These are phyloP conservation scores for Colletotrichum tofieldiae DNA, from an alignment of 2,329 filamentous ascomycete species.

Conservation along the genomic window DNA sequence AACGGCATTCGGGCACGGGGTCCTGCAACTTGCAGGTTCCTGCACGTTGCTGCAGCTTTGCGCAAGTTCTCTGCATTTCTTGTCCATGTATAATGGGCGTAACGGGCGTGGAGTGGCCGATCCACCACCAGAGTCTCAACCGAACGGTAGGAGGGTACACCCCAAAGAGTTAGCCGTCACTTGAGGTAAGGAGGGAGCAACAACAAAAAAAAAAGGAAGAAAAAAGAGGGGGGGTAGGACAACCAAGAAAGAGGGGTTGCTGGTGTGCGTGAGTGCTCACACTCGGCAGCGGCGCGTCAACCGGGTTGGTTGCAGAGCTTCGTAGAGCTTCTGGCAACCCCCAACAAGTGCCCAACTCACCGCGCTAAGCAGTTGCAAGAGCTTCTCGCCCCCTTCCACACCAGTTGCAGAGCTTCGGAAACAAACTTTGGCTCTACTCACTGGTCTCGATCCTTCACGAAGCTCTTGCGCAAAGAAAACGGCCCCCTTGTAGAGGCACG, in stretches of 20 bases:
- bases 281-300: conserved; percentile 15
- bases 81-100: conserved; percentile 31
- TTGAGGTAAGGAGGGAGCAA: background rate
- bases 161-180: background rate
- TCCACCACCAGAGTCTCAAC: conserved; percentile 29
- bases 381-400: conserved; percentile 18
- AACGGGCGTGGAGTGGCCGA: conserved; percentile 37
- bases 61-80: conserved; percentile 6
- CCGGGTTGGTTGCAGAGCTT: conserved; percentile 32
- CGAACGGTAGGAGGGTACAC: background rate
- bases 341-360: conserved; percentile 16
- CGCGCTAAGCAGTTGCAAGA: conserved; percentile 39
- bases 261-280: conserved; percentile 3
- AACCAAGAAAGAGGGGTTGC: background rate
- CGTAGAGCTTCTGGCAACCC: conserved; percentile 37
- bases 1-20: background rate
- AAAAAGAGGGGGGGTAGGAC: background rate
- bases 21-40: background rate
- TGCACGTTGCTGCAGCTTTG: background rate
- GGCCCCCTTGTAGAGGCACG: background rate
- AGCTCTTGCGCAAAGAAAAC: background rate
- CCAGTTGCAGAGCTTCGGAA: conserved; percentile 29
- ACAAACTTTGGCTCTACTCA: conserved; percentile 18
- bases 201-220: background rate
- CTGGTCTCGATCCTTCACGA: conserved; percentile 12